phyloP scores from a whole-genome alignment of 768 basidiomycete genomes.

The Phlebiopsis flavidoalba region DNA sequence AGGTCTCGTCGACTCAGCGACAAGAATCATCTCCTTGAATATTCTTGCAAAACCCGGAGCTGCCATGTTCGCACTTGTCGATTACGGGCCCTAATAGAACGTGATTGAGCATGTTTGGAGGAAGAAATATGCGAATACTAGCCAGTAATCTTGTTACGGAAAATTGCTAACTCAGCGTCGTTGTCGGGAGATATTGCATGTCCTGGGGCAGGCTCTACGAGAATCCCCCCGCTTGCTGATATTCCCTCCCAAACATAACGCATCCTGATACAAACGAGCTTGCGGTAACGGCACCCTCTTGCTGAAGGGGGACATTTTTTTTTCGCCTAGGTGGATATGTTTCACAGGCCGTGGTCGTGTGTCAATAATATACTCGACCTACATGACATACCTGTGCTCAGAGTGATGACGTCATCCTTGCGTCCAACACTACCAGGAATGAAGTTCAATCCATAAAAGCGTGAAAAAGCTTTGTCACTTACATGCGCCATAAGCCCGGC shows the following conservation, averaged over 20 bases:
- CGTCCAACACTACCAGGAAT: background rate
- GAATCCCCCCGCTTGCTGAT: constrained; percentile 32
- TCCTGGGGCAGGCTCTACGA: constrained; percentile 28
- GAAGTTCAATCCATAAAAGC: too few species aligned
- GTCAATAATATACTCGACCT: background rate
- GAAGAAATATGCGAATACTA: background rate
- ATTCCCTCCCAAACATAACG: constrained; percentile 35
- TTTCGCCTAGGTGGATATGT: background rate
- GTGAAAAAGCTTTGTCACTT: background rate
- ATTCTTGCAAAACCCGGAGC: constrained; percentile 19
- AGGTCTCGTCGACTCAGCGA: constrained; percentile 15
- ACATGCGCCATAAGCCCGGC: constrained; percentile 10
- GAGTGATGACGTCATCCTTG: constrained; percentile 6
- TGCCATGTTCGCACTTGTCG: constrained; percentile 16
- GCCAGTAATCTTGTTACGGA: constrained; percentile 24
- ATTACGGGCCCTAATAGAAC: constrained; percentile 13
- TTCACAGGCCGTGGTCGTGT: background rate
- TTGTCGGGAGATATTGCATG: constrained; percentile 23
- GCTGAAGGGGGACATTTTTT: constrained; percentile 12
- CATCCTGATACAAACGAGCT: constrained; percentile 25
- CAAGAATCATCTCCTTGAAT: constrained; percentile 25
- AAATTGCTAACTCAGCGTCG: constrained; percentile 16
- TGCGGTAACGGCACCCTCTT: constrained; percentile 29
- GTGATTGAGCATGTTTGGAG: background rate
- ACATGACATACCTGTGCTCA: background rate